Percentiles rank a stretch among this genome's conserved stretches.
Conservation (phyloP, 345 rosid genomes). For the Bruguiera gymnorhiza region DNA sequence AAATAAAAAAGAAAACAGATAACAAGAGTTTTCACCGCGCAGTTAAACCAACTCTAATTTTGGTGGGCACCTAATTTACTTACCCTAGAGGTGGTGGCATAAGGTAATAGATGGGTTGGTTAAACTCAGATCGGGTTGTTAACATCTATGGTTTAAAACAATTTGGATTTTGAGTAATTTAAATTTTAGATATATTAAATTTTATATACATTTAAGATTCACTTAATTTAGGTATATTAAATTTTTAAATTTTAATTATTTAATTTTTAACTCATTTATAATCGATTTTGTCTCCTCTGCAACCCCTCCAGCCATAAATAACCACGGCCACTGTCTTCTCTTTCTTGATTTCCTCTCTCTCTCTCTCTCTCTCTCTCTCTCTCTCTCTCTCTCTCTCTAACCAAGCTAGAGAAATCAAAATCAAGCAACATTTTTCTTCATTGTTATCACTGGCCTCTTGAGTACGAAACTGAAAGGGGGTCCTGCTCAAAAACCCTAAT, state of each 20-base stretch:
- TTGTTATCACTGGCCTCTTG: neutral
- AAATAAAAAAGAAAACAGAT: neutral
- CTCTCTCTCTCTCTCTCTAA: neutral
- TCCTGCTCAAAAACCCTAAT: slow-evolving; percentile 29
- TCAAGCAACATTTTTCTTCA: neutral
- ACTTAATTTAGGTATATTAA: too few species aligned
- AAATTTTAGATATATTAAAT: too few species aligned
- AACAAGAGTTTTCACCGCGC: neutral
- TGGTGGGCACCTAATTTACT: neutral
- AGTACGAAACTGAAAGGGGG: too few species aligned
- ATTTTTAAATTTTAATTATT: too few species aligned
- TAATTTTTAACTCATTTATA: too few species aligned
- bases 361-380: neutral
- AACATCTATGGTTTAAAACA: too few species aligned
- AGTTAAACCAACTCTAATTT: neutral
- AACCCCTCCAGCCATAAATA: slow-evolving; percentile 32
- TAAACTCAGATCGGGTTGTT: too few species aligned
- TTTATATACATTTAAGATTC: too few species aligned
- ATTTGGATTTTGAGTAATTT: too few species aligned
- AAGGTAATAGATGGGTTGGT: too few species aligned
- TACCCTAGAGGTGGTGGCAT: neutral
- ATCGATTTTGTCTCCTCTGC: too few species aligned
- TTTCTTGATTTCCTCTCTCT: neutral
- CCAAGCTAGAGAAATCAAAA: slow-evolving; percentile 1
- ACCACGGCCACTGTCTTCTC: slow-evolving; percentile 23